Conservation (phyloP, 768 basidiomycete genomes). For the Agaricus blazei region DNA sequence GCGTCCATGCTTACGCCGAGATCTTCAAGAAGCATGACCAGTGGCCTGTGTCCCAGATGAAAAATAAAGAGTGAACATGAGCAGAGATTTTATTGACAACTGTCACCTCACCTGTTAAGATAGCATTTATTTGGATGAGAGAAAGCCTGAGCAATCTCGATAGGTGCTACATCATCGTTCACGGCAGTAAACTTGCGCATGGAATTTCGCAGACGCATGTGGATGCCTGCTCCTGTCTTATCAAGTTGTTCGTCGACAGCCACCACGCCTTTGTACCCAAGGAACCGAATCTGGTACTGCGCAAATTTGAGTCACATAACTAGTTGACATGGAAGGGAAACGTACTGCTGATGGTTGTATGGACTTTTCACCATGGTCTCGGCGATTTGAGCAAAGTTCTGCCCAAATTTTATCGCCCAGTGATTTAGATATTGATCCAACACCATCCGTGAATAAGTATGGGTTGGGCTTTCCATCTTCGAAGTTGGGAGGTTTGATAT, state of each 20-base stretch:
- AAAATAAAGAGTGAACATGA: not conserved
- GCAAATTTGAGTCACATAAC: not conserved
- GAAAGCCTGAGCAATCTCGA: slow-evolving; percentile 72
- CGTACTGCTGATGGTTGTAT: slow-evolving; percentile 60
- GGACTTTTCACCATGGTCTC: slow-evolving; percentile 23
- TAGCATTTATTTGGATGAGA: slow-evolving; percentile 55
- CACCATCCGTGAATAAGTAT: slow-evolving; percentile 68
- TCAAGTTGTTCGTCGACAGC: slow-evolving; percentile 54
- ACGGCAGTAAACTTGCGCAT: slow-evolving; percentile 73
- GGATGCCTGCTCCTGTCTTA: slow-evolving; percentile 39
- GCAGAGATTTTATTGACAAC: not conserved
- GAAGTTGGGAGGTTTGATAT: slow-evolving; percentile 49
- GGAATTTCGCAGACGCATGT: slow-evolving; percentile 64
- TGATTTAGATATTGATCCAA: slow-evolving; percentile 67
- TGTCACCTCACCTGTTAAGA: slow-evolving; percentile 56
- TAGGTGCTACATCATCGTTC: slow-evolving; percentile 43
- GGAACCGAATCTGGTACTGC: slow-evolving; percentile 76
- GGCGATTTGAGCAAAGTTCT: slow-evolving; percentile 41
- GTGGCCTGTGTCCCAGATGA: slow-evolving; percentile 36
- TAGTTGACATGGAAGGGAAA: not conserved
- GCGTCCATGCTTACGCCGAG: slow-evolving; percentile 53
- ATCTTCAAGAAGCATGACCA: slow-evolving; percentile 78
- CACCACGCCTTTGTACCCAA: slow-evolving; percentile 83
- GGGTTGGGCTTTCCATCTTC: slow-evolving; percentile 10
- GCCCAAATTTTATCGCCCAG: slow-evolving; percentile 59